phyloP scores from a whole-genome alignment of 202 grass and related monocot genomes.

The Bolboschoenoplectus hybrid region DNA sequence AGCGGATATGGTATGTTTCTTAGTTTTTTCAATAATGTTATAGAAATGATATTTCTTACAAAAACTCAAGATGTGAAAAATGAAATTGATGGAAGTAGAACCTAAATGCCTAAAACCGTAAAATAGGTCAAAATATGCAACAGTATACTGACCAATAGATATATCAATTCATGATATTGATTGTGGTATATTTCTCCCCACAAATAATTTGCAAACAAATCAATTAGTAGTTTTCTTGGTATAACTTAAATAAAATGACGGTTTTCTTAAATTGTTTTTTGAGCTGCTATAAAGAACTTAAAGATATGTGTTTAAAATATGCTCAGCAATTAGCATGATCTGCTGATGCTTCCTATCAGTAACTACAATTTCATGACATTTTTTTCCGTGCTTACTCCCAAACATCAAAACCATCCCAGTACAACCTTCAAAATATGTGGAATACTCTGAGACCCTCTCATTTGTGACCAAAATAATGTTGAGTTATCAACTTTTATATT shows the following conservation, averaged over 20 bases:
- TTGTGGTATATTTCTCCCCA: slow-evolving; percentile 6
- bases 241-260: not conserved
- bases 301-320: not conserved
- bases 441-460: slow-evolving; percentile 15
- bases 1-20: slow-evolving; percentile 72
- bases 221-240: not conserved
- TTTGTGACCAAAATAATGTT: not conserved
- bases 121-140: not conserved
- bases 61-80: not conserved
- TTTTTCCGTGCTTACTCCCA: not conserved
- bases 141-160: not conserved
- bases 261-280: not conserved
- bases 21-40: not conserved
- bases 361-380: not conserved
- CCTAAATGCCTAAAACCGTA: not conserved
- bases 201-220: not conserved
- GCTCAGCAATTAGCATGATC: not conserved
- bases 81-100: not conserved
- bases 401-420: not conserved
- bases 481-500: not conserved
- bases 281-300: not conserved
- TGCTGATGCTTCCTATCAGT: not conserved
- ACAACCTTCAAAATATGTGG: not conserved
- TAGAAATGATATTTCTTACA: too few relatives aligned
- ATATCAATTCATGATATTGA: not conserved